A percentile compares a stretch with the other conserved stretches of the same genome.
Evolutionary conservation across 2,329 filamentous ascomycete species (phyloP).

Genomic region (Botryotinia convoluta): DNA sequence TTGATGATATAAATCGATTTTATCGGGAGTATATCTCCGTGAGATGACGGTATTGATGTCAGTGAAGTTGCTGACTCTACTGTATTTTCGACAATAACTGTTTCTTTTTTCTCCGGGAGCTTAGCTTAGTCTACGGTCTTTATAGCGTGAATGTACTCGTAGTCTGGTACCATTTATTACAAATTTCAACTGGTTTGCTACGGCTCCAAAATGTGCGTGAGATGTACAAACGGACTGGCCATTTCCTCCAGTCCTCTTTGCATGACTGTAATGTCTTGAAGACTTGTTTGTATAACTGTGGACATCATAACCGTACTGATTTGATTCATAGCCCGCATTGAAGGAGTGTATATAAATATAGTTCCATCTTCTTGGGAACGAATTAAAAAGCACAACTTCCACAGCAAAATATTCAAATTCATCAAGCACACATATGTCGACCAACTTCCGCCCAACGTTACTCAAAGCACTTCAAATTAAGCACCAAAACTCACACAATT

Average conservation of each 20-base stretch:
- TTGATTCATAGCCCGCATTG: background rate
- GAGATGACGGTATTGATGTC: background rate
- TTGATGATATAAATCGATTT: background rate
- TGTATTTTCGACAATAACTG: too few species aligned
- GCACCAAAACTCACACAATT: background rate
- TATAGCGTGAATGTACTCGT: background rate
- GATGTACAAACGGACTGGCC: background rate
- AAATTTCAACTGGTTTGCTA: background rate
- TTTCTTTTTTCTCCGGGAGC: background rate
- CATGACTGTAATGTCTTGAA: background rate
- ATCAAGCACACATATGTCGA: background rate
- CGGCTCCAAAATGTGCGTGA: background rate
- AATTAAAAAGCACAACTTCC: background rate
- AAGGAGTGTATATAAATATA: background rate
- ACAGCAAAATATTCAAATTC: background rate
- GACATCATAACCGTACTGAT: background rate
- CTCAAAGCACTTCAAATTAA: background rate
- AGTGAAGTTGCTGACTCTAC: background rate
- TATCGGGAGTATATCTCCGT: background rate
- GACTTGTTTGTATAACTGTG: background rate
- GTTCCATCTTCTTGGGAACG: background rate
- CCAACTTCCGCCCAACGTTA: background rate
- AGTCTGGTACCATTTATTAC: background rate
- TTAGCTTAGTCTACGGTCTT: background rate
- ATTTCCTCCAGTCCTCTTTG: background rate